phyloP scores from a whole-genome alignment of 768 basidiomycete species.

The Nevesoporus exiguus region DNA sequence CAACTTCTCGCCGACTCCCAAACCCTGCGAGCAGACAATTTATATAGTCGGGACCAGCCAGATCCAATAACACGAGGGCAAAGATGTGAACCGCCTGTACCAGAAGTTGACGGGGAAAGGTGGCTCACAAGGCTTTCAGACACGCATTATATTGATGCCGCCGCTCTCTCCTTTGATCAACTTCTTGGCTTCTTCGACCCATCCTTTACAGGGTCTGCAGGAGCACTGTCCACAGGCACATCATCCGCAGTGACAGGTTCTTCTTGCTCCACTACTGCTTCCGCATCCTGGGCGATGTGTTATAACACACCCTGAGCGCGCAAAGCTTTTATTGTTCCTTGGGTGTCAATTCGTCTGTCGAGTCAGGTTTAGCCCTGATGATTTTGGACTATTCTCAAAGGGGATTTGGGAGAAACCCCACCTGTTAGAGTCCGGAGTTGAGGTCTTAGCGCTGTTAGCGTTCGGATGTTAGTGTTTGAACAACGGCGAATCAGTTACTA shows the following conservation, averaged over 20 bases:
- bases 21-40: constrained; percentile 22
- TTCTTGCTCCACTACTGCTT: constrained; percentile 47
- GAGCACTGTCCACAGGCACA: constrained; percentile 2
- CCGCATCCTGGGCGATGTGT: constrained; percentile 51
- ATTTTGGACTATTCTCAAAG: no score
- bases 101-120: neutral
- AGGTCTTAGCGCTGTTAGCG: no score
- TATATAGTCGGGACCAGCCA: constrained; percentile 21
- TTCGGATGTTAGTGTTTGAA: no score
- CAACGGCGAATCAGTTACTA: no score
- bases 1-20: constrained; percentile 30
- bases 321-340: constrained; percentile 68
- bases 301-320: constrained; percentile 59
- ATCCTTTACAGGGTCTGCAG: neutral
- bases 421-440: no score
- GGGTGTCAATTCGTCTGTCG: constrained; percentile 75
- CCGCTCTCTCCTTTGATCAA: constrained; percentile 78
- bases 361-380: no score
- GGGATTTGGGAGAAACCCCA: no score
- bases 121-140: constrained; percentile 59
- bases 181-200: constrained; percentile 62
- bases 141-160: constrained; percentile 76
- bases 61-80: constrained; percentile 31
- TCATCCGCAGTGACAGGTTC: constrained; percentile 26
- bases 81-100: neutral